phyloP scores from a whole-genome alignment of 441 rosid species.

The Croton setiger region DNA sequence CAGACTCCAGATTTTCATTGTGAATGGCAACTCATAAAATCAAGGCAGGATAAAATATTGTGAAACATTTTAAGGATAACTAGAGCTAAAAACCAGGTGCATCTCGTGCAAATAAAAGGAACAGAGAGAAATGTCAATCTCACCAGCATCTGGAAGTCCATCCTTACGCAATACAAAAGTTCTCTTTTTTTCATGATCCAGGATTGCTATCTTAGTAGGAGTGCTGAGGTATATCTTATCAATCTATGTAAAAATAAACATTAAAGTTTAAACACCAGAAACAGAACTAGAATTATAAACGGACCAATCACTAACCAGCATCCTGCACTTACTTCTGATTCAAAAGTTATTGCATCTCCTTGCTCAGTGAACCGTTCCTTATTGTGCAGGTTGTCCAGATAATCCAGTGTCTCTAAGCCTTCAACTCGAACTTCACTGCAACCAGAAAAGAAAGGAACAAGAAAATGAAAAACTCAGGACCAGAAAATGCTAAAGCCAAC shows the following conservation, averaged over 20 bases:
- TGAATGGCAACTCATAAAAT: too few species aligned
- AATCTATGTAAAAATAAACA: conserved; percentile 34
- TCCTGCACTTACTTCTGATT: conserved; percentile 58
- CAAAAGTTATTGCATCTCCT: conserved; percentile 92
- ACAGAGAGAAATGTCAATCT: conserved; percentile 20
- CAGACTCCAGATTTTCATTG: too few species aligned
- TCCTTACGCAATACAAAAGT: conserved; percentile 87
- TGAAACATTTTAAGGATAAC: not conserved
- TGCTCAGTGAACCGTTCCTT: conserved; percentile 87
- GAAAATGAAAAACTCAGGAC: not conserved
- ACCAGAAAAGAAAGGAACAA: conserved; percentile 8
- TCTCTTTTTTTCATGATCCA: conserved; percentile 92
- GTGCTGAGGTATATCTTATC: conserved; percentile 87
- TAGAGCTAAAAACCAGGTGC: conserved; percentile 1
- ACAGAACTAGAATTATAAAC: not conserved
- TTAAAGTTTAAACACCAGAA: conserved; percentile 14
- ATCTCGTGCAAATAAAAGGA: conserved; percentile 9
- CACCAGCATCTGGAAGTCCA: conserved; percentile 95
- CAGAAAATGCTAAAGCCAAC: not conserved
- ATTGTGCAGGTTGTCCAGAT: conserved; percentile 76
- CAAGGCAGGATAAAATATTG: too few species aligned
- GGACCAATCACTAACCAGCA: not conserved
- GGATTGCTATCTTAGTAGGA: conserved; percentile 83
- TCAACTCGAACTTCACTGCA: conserved; percentile 91
- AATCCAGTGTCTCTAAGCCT: conserved; percentile 86